Evolutionary conservation across 768 basidiomycete species (phyloP), one percentile per base, ranked within the genome.

Genomic region (Podaxis carcinomalis): DNA sequence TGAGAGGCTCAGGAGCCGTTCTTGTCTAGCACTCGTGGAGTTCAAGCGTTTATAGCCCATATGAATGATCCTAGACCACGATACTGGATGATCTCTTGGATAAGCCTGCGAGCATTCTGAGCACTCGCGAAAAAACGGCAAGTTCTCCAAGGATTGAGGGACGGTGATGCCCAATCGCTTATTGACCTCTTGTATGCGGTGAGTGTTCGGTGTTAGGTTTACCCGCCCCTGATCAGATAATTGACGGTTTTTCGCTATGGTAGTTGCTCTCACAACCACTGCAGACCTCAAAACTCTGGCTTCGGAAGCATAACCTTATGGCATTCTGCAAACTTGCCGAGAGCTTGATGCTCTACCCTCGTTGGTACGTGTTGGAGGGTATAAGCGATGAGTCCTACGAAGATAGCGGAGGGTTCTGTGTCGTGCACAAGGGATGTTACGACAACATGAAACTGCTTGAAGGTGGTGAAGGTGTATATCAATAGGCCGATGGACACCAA

Each of bases 331-430:
- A 51, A 9, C 68, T 76, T 14, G 69, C 67, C 5, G 59, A 64
- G 28, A 64, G 61, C 55, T 69, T 72, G 5, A 65, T 65, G 7
- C 66, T 70, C 2, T 69, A 72, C 37, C 75, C 75, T 6, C 62
- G 66, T 5, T 70, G 68, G 32, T 68, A 73, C 35, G 50, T 63
- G 1, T 59, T 70, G 13, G 51, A 53, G 21, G 68, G 59, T 14
- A 62, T 70, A 23, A 21, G 56, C 10, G 36, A 63, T 0, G 63
- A 64, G 3, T 53, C 52, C 6, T 59, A 64, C 1, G 58, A 65
- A 4, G 61, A 65, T 0, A 59, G 61, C 21, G 73, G 73, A 5
- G 61, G 66, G 14, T 74, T 72, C 53, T 67, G 70, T 7, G 73
- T 73, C 13, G 67, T 74, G 9, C 70, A 69, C 64, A 69, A 55